phyloP scores from a whole-genome alignment of 768 basidiomycete genomes.

The Lactifluus pinguis region DNA sequence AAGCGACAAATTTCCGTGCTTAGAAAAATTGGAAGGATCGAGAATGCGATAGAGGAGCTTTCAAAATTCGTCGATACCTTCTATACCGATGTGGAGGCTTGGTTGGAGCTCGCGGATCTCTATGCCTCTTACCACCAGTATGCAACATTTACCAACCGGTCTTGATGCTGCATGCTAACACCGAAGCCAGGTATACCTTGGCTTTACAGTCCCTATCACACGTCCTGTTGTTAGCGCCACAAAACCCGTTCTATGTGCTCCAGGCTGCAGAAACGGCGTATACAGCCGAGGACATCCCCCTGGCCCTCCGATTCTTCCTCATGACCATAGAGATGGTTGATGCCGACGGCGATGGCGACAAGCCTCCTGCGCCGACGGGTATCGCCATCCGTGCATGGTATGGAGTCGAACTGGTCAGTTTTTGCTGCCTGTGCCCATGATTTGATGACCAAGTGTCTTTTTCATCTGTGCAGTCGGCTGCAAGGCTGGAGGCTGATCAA shows the following conservation, averaged over 20 bases:
- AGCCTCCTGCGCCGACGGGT: constrained; percentile 36
- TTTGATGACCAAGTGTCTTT: not conserved
- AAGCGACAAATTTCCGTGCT: constrained; percentile 76
- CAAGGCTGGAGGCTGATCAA: constrained; percentile 8
- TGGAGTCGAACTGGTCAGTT: constrained; percentile 67
- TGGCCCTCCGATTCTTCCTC: constrained; percentile 75
- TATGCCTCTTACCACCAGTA: constrained; percentile 71
- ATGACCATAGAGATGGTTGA: constrained; percentile 73
- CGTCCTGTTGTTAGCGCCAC: constrained; percentile 71
- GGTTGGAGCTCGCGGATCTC: constrained; percentile 79
- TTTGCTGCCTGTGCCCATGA: not conserved
- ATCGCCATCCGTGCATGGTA: constrained; percentile 70
- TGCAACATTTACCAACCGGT: constrained; percentile 22
- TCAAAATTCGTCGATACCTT: constrained; percentile 73
- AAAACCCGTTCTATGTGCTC: constrained; percentile 79
- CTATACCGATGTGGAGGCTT: constrained; percentile 81
- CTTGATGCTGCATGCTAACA: not conserved
- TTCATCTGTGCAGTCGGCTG: not conserved
- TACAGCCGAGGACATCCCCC: constrained; percentile 61
- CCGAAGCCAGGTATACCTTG: constrained; percentile 47
- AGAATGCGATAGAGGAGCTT: constrained; percentile 64
- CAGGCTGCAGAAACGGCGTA: constrained; percentile 85
- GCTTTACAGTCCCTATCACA: constrained; percentile 75
- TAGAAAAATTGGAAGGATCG: constrained; percentile 48
- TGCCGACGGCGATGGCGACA: constrained; percentile 39